These are phyloP conservation scores for Ophiocordyceps unilateralis DNA, from an alignment of 2,329 filamentous ascomycete species.

Conservation along the genomic window DNA sequence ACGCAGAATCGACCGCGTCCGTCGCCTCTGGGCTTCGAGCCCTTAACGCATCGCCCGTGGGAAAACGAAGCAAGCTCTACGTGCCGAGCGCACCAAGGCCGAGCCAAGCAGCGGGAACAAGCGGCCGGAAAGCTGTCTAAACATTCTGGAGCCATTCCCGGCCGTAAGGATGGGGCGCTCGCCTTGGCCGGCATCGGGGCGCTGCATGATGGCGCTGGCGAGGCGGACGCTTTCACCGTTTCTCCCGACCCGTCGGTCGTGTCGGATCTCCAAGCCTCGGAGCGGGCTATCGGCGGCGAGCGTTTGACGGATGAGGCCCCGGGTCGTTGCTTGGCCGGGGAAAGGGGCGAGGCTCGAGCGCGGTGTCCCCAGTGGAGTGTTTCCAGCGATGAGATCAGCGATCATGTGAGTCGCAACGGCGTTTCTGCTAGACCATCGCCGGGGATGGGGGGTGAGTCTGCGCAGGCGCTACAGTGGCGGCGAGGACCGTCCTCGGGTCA, in stretches of 20 bases:
- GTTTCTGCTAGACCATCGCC: too few species aligned
- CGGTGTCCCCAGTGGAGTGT: not conserved
- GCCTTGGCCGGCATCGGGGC: not conserved
- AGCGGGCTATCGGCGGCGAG: too few species aligned
- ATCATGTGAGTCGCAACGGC: not conserved
- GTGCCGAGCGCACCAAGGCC: too few species aligned
- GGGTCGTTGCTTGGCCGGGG: too few species aligned
- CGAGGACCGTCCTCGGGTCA: not conserved
- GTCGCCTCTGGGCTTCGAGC: slow-evolving; percentile 3
- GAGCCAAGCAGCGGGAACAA: not conserved
- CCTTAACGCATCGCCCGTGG: not conserved
- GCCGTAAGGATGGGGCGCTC: not conserved
- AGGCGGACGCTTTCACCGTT: slow-evolving; percentile 2
- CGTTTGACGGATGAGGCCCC: too few species aligned
- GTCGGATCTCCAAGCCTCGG: slow-evolving; percentile 3
- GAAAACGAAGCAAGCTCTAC: not conserved
- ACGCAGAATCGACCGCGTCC: slow-evolving; percentile 2
- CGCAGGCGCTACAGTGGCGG: too few species aligned
- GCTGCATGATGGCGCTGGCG: not conserved
- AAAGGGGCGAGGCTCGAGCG: too few species aligned
- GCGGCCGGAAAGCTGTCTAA: not conserved
- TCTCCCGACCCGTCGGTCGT: slow-evolving; percentile 3
- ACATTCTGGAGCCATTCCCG: too few species aligned
- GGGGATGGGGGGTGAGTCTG: too few species aligned
- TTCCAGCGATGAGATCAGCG: not conserved